A percentile compares a stretch with the other conserved stretches of the same genome.
These are phyloP conservation scores for Murraya koenigii DNA, from an alignment of 345 rosid species.

Conservation along the genomic window DNA sequence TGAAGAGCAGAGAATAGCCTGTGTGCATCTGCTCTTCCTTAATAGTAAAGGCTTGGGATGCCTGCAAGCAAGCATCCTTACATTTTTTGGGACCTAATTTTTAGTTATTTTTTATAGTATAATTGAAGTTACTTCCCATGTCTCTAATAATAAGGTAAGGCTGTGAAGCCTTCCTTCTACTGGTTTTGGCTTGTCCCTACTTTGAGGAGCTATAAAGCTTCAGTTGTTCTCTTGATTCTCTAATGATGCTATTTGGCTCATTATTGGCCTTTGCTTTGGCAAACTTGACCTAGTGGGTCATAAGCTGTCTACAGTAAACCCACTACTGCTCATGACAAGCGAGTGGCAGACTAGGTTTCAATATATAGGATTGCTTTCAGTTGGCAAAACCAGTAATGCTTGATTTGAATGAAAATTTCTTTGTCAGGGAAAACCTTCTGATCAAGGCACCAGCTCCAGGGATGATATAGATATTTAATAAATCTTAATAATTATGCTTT, in stretches of 20 bases:
- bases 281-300: not conserved
- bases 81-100: not conserved
- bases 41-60: not conserved
- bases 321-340: not conserved
- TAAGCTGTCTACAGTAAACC: not conserved
- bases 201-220: slow-evolving; percentile 6
- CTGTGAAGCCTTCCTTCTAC: not conserved
- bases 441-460: not conserved
- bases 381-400: not conserved
- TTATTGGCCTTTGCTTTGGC: not conserved
- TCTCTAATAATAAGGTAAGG: not conserved
- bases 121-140: not conserved
- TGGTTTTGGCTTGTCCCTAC: not conserved
- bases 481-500: not conserved
- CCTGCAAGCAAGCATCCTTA: not conserved
- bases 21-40: not conserved
- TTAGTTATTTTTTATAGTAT: not conserved
- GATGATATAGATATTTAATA: not conserved
- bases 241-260: not conserved
- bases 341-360: not conserved
- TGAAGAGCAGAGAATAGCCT: not conserved
- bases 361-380: not conserved
- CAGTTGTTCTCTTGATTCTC: not conserved
- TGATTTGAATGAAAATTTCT: not conserved
- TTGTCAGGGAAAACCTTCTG: not conserved